Percentiles rank a stretch among this genome's conserved stretches.
These are phyloP conservation scores for Arthrobotrys entomopaga DNA, from an alignment of 2,329 filamentous ascomycete species.

Conservation along the genomic window DNA sequence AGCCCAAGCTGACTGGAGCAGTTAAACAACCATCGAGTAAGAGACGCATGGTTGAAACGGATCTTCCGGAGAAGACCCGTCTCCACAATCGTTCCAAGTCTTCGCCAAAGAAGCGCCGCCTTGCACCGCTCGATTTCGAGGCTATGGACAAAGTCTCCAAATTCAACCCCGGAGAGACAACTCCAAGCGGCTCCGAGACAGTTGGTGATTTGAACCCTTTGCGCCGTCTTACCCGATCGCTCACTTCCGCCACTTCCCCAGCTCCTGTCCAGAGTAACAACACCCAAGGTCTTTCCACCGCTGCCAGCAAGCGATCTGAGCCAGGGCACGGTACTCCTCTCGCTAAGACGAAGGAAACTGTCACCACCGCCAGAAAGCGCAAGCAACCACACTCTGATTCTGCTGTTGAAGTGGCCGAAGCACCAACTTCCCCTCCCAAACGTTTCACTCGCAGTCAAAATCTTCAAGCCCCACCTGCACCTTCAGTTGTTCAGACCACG, in stretches of 20 bases:
- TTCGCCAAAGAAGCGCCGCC: constrained; percentile 35
- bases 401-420: too few relatives aligned
- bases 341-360: too few relatives aligned
- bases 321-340: too few relatives aligned
- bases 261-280: background rate
- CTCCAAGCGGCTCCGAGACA: constrained; percentile 16
- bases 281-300: background rate
- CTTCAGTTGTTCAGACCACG: too few relatives aligned
- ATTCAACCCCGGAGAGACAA: constrained; percentile 4
- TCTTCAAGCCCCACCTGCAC: too few relatives aligned
- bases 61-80: constrained; percentile 37
- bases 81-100: constrained; percentile 24
- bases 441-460: background rate
- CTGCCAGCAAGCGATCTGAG: background rate
- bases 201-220: background rate
- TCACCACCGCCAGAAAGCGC: background rate
- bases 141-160: constrained; percentile 10
- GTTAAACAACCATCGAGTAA: background rate
- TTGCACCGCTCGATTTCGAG: constrained; percentile 33
- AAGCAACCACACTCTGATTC: background rate
- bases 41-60: background rate
- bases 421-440: background rate
- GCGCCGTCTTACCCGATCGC: constrained; percentile 17
- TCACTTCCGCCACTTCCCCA: background rate
- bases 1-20: background rate